These are phyloP conservation scores for Cryptococcus neoformans DNA, from an alignment of 1,284 basidiomycete genomes.

Conservation along the genomic window DNA sequence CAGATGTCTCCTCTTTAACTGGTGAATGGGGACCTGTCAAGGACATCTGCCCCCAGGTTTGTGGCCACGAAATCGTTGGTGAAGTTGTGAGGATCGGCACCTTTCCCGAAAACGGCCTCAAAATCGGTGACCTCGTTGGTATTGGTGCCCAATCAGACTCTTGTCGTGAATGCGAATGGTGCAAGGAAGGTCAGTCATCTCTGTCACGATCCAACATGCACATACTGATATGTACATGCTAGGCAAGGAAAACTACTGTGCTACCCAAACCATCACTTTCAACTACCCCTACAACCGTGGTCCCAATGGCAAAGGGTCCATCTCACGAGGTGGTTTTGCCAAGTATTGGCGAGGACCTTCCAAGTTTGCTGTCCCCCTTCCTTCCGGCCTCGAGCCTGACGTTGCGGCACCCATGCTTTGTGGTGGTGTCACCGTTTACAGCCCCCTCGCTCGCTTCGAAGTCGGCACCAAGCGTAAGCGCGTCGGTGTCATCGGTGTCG, in stretches of 20 bases:
- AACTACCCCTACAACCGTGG: slow-evolving; percentile 15
- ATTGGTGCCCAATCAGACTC: slow-evolving; percentile 54
- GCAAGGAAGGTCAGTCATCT: slow-evolving; percentile 47
- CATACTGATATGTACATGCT: slow-evolving; percentile 40
- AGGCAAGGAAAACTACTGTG: slow-evolving; percentile 49
- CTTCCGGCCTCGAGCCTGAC: slow-evolving; percentile 57
- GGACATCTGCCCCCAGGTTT: slow-evolving; percentile 24
- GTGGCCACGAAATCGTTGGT: slow-evolving; percentile 55
- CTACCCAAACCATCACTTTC: slow-evolving; percentile 28
- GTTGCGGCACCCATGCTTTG: slow-evolving; percentile 57
- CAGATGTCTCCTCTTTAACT: slow-evolving; percentile 20
- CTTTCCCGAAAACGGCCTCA: slow-evolving; percentile 50
- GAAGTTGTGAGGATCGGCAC: slow-evolving; percentile 46
- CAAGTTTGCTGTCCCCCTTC: slow-evolving; percentile 64
- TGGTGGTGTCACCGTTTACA: slow-evolving; percentile 63
- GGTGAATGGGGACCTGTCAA: slow-evolving; percentile 20
- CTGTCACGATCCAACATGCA: slow-evolving; percentile 45
- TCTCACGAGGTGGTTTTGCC: slow-evolving; percentile 52
- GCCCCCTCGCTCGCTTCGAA: slow-evolving; percentile 58
- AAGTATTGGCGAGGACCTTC: slow-evolving; percentile 55
- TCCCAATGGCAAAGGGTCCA: slow-evolving; percentile 23
- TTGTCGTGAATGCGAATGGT: slow-evolving; percentile 49
- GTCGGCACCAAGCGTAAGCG: slow-evolving; percentile 58
- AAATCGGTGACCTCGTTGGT: slow-evolving; percentile 52
- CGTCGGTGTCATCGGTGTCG: slow-evolving; percentile 64